Conservation (phyloP, 208 protist species). For the Lotmaria passim region DNA sequence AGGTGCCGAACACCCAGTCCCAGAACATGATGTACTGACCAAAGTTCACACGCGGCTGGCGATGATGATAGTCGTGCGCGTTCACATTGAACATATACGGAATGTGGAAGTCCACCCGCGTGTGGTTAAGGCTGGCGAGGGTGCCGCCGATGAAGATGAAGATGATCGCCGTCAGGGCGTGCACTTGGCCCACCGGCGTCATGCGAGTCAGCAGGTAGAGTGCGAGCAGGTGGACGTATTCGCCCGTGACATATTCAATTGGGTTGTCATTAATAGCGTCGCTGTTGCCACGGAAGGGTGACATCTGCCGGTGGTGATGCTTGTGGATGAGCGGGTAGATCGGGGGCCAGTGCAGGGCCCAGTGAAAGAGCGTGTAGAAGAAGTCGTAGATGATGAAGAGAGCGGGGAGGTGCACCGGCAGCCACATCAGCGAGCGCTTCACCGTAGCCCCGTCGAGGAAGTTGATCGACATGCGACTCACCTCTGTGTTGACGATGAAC, state of each 20-base stretch:
- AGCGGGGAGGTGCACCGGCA: conserved; percentile 57
- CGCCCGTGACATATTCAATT: conserved; percentile 88
- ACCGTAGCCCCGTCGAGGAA: conserved; percentile 39
- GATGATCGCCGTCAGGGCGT: conserved; percentile 58
- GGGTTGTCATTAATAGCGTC: conserved; percentile 94
- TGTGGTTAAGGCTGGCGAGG: conserved; percentile 91
- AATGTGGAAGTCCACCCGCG: conserved; percentile 80
- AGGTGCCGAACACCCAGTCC: conserved; percentile 91
- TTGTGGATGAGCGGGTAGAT: conserved; percentile 92
- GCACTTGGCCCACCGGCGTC: conserved; percentile 55
- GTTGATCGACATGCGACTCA: conserved; percentile 51
- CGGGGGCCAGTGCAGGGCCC: conserved; percentile 80
- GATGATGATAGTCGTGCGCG: conserved; percentile 91
- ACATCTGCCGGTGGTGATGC: conserved; percentile 91
- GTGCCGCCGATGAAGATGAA: conserved; percentile 89
- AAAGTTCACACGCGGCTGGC: conserved; percentile 88
- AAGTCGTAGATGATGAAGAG: conserved; percentile 92
- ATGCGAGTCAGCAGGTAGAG: conserved; percentile 78
- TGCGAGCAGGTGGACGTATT: conserved; percentile 89
- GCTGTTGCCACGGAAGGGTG: conserved; percentile 87
- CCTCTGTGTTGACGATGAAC: conserved; percentile 50
- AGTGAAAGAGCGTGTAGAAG: conserved; percentile 92
- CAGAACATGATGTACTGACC: conserved; percentile 95
- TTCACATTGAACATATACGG: conserved; percentile 87
- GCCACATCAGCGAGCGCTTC: conserved; percentile 44